Evolutionary conservation across 768 basidiomycete species (phyloP).

Genomic region (Kwoniella sp.): DNA sequence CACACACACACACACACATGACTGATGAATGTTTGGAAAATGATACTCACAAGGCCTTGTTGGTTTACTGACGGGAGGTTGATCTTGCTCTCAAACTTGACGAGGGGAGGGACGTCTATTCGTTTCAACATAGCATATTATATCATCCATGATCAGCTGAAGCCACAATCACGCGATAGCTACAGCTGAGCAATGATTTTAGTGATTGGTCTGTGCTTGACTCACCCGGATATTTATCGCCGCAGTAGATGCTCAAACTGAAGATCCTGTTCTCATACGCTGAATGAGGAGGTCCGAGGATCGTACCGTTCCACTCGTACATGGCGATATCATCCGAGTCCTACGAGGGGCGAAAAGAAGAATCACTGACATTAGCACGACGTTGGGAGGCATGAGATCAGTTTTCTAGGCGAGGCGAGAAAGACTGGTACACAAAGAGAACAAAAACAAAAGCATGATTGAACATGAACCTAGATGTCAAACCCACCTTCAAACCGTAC

Average conservation of each 20-base stretch:
- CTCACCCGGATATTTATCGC: conserved; percentile 57
- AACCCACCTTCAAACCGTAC: conserved; percentile 75
- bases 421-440: background rate
- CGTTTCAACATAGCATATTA: background rate
- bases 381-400: too few species aligned
- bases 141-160: conserved; percentile 62
- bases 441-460: background rate
- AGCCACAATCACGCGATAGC: too few species aligned
- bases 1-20: too few species aligned
- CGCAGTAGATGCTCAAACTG: conserved; percentile 86
- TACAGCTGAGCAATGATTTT: too few species aligned
- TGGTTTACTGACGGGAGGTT: conserved; percentile 87
- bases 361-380: too few species aligned
- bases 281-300: conserved; percentile 98
- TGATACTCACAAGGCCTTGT: conserved; percentile 63
- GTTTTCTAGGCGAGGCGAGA: background rate
- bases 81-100: conserved; percentile 84
- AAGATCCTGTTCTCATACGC: conserved; percentile 99
- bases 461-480: too few species aligned
- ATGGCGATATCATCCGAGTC: conserved; percentile 96
- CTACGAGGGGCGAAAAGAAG: conserved; percentile 30
- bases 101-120: conserved; percentile 70
- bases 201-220: too few species aligned
- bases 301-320: conserved; percentile 98
- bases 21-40: too few species aligned